phyloP scores from a whole-genome alignment of 1,284 basidiomycete genomes.

The Laetiporus sulphureus region DNA sequence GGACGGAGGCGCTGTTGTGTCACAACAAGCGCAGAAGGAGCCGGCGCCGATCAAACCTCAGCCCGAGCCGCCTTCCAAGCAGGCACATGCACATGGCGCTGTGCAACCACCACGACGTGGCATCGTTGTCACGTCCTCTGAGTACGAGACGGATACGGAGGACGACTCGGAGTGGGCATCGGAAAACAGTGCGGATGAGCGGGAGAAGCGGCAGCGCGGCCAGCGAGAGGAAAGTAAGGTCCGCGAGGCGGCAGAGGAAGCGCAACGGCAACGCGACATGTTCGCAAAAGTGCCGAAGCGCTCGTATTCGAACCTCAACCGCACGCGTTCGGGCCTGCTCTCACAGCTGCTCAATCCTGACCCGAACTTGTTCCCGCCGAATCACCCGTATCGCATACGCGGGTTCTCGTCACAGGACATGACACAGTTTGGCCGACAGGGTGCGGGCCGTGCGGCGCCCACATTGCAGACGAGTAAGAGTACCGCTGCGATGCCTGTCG shows the following conservation, averaged over 20 bases:
- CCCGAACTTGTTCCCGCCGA: slow-evolving; percentile 48
- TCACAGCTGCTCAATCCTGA: slow-evolving; percentile 67
- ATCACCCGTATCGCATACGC: slow-evolving; percentile 49
- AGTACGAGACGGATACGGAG: slow-evolving; percentile 42
- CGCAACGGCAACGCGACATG: slow-evolving; percentile 64
- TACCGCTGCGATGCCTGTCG: slow-evolving; percentile 54
- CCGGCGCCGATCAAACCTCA: slow-evolving; percentile 6
- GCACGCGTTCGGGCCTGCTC: slow-evolving; percentile 52
- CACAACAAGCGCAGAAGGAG: slow-evolving; percentile 8
- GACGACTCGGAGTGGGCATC: slow-evolving; percentile 50
- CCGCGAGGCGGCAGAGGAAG: slow-evolving; percentile 49
- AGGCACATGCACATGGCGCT: slow-evolving; percentile 1
- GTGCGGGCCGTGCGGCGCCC: slow-evolving; percentile 28
- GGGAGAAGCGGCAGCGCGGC: slow-evolving; percentile 27
- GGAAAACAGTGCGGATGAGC: slow-evolving; percentile 36
- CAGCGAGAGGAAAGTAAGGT: slow-evolving; percentile 29
- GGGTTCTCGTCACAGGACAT: slow-evolving; percentile 43
- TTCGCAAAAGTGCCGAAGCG: slow-evolving; percentile 71
- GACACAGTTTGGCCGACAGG: slow-evolving; percentile 22
- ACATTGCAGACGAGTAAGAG: slow-evolving; percentile 67
- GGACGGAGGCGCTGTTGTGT: slow-evolving; percentile 9
- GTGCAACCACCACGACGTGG: slow-evolving; percentile 19
- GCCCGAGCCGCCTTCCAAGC: slow-evolving; percentile 9
- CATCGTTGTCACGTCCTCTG: slow-evolving; percentile 28
- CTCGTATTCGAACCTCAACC: slow-evolving; percentile 53